Evolutionary conservation across 805 yeast genomes (phyloP), one percentile per base, ranked within the genome.

Genomic region (Pichia deserticola): DNA sequence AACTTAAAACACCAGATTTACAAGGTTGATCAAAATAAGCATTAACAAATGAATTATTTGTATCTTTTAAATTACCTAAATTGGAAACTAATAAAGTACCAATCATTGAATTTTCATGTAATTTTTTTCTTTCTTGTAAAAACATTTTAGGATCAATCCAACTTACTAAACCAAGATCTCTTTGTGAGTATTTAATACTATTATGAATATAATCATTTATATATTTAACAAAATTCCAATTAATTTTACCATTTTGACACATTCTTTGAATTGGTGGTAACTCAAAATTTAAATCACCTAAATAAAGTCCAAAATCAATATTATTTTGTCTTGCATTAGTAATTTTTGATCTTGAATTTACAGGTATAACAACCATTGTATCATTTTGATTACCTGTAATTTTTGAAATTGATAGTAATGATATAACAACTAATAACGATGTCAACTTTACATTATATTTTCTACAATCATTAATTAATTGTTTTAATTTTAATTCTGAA

Each of bases 21-120:
- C 53, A 52, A 8, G 53, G 52, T 32, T 51, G 55, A 43, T 52
- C 56, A 45, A 50, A 44, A 40, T 49, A 48, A 3, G 52, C 51
- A 37, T 50, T 47, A 12, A 40, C 40, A 29, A 51, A 39, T 5
- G 20, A 25, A 33, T 44, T 27, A 8, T 25, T 15, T 7, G 27
- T 8, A 34, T 36, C 35, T 32, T 42, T 36, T 11, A 42, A 34
- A 47, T 49, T 29, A 29, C 50, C 48, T 32, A 48, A n/a, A 39
- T 53, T 40, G 13, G 51, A 49, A 45, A 51, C 49, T 38, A 40
- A 35, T 47, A 33, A 30, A 29, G 53, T 48, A 58, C 52, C 42
- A 57, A 63, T 39, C 41, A 43, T 15, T 55, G 43, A 35, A 35
- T 46, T 35, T 6, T 47, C 46, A 15, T 32, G n/a, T 3, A n/a